These are phyloP conservation scores for Vitis hybrid DNA, from an alignment of 177 flowering plant genomes.

Conservation along the genomic window DNA sequence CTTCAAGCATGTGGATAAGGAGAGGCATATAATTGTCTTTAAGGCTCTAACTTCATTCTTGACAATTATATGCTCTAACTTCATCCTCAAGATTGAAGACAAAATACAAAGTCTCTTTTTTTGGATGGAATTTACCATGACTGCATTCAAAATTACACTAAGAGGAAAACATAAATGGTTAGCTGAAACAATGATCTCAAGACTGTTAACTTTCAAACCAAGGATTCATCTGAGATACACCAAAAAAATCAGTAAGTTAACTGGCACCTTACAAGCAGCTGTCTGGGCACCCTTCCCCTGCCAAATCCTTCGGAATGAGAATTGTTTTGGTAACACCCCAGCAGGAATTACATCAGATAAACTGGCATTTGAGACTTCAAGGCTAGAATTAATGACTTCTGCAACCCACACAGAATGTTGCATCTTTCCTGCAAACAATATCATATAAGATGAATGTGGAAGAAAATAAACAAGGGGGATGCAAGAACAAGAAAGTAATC, in stretches of 20 bases:
- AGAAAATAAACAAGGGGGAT: background rate
- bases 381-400: conserved; percentile 43
- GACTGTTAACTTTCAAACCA: background rate
- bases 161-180: background rate
- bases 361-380: conserved; percentile 35
- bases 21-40: too few species aligned
- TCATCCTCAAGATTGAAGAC: too few species aligned
- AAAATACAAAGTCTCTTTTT: too few species aligned
- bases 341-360: conserved; percentile 35
- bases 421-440: conserved; percentile 69
- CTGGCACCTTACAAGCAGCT: conserved; percentile 84
- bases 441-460: background rate
- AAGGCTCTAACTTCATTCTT: too few species aligned
- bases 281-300: conserved; percentile 80
- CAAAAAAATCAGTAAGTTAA: conserved; percentile 5
- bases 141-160: background rate
- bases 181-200: background rate
- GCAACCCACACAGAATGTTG: conserved; percentile 88
- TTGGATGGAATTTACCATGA: background rate
- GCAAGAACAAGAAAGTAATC: background rate
- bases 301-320: conserved; percentile 85
- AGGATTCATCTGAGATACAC: background rate
- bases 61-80: too few species aligned
- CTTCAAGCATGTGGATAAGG: too few species aligned
- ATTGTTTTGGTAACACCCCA: conserved; percentile 43